These are phyloP conservation scores for Lathyrus sativus DNA, from an alignment of 306 rosid species.

Conservation along the genomic window DNA sequence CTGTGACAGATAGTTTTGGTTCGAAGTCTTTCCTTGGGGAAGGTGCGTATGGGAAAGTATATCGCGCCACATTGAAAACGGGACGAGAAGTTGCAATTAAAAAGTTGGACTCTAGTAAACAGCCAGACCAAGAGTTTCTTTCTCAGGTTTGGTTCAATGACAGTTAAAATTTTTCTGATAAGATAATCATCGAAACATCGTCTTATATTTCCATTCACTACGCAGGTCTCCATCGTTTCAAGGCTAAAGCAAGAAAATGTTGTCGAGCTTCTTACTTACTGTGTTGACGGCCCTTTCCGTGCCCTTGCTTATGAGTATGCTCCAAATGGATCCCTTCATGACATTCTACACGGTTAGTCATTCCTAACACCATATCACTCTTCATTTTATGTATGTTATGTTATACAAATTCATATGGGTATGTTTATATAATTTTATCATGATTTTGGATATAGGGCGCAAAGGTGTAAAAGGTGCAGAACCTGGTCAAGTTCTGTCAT, in stretches of 20 bases:
- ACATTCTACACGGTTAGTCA: constrained; percentile 69
- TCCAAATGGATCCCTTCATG: constrained; percentile 81
- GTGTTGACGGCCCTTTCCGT: constrained; percentile 69
- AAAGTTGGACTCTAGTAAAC: constrained; percentile 71
- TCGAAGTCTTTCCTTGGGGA: constrained; percentile 68
- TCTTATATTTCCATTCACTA: constrained; percentile 9
- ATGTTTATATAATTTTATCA: background rate
- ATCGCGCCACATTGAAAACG: constrained; percentile 50
- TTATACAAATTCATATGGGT: background rate
- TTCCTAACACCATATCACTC: background rate
- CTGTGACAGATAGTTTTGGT: constrained; percentile 70
- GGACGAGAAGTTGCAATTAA: constrained; percentile 72
- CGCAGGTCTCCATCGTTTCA: constrained; percentile 75
- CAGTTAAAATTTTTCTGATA: background rate
- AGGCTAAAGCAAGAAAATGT: constrained; percentile 75
- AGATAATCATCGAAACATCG: background rate
- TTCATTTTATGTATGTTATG: constrained; percentile 18
- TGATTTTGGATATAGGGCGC: constrained; percentile 52
- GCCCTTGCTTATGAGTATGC: constrained; percentile 77
- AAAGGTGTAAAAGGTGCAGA: constrained; percentile 75
- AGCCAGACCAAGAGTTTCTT: constrained; percentile 72
- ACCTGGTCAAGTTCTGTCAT: constrained; percentile 72
- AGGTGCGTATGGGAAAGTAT: constrained; percentile 85
- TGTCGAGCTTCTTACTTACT: constrained; percentile 68
- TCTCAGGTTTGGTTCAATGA: constrained; percentile 58